Percentiles rank a stretch among this genome's conserved stretches.
Evolutionary conservation across 305 asterid species (phyloP).

Genomic region (Nicotiana rustica): DNA sequence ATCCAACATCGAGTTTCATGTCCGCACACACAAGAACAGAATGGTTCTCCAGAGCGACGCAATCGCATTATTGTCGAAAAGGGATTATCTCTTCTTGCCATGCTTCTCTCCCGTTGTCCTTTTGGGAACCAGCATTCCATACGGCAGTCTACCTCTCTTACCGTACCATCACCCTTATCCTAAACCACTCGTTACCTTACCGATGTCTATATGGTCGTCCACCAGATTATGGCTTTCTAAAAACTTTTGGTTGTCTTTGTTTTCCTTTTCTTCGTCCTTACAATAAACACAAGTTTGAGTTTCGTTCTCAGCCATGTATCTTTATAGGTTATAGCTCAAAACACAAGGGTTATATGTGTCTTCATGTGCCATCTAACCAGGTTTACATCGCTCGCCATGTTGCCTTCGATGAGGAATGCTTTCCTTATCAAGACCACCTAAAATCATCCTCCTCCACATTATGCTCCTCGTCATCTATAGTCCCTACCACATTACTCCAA

Average conservation of each 20-base stretch:
- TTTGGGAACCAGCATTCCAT: no score
- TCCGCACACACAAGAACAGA: no score
- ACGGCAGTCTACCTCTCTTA: no score
- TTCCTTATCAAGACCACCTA: neutral
- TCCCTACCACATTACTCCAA: neutral
- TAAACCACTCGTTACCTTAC: neutral
- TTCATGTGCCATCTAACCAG: neutral
- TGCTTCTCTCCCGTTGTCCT: no score
- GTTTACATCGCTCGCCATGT: neutral
- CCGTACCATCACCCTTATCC: no score
- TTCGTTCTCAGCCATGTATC: neutral
- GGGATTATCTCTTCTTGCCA: no score
- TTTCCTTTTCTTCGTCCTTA: neutral
- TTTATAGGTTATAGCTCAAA: neutral
- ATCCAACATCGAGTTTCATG: no score
- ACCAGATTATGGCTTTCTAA: neutral
- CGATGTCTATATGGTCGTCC: neutral
- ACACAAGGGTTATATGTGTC: neutral
- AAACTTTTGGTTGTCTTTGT: neutral
- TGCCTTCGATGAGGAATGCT: neutral
- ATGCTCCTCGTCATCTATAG: neutral
- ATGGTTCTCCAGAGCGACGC: no score
- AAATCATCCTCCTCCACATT: neutral
- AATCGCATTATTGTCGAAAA: no score
- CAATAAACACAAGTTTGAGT: neutral